These are phyloP conservation scores for Pseudogymnoascus sp. DNA, from an alignment of 2,329 filamentous ascomycete genomes.

Conservation along the genomic window DNA sequence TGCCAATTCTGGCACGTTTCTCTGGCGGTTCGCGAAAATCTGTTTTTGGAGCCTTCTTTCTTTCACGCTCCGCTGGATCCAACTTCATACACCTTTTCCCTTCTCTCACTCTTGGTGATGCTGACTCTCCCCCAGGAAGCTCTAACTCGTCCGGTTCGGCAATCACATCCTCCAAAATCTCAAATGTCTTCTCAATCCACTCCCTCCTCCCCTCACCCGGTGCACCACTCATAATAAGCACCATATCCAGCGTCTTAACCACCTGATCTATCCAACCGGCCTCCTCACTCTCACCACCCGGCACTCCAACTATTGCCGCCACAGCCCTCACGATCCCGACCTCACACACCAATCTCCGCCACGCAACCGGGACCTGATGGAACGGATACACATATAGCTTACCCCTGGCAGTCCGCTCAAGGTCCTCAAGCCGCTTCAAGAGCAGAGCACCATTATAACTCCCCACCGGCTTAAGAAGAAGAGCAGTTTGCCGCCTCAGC, in stretches of 20 bases:
- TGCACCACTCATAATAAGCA: conserved; percentile 25
- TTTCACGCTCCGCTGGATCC: not conserved
- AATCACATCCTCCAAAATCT: conserved; percentile 48
- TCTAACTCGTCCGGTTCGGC: not conserved
- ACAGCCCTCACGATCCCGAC: conserved; percentile 55
- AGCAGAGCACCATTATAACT: conserved; percentile 1
- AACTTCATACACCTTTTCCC: not conserved
- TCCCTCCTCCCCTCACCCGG: conserved; percentile 10
- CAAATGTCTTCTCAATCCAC: conserved; percentile 49
- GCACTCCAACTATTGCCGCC: not conserved
- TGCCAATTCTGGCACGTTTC: conserved; percentile 19
- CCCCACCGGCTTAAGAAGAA: not conserved
- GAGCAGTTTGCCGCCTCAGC: not conserved
- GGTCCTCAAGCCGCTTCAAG: conserved; percentile 40
- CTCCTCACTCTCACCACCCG: not conserved
- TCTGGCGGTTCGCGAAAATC: not conserved
- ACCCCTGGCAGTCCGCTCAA: conserved; percentile 50
- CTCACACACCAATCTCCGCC: conserved; percentile 65
- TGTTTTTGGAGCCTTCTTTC: not conserved
- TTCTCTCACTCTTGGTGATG: no score
- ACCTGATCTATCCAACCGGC: conserved; percentile 19
- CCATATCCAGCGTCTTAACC: conserved; percentile 23
- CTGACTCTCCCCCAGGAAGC: not conserved
- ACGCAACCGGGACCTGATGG: conserved; percentile 55
- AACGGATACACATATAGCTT: conserved; percentile 65